A percentile compares a stretch with the other conserved stretches of the same genome.
Conservation (phyloP, 2,329 filamentous ascomycete species). For the Chaetomiaceae sp. region DNA sequence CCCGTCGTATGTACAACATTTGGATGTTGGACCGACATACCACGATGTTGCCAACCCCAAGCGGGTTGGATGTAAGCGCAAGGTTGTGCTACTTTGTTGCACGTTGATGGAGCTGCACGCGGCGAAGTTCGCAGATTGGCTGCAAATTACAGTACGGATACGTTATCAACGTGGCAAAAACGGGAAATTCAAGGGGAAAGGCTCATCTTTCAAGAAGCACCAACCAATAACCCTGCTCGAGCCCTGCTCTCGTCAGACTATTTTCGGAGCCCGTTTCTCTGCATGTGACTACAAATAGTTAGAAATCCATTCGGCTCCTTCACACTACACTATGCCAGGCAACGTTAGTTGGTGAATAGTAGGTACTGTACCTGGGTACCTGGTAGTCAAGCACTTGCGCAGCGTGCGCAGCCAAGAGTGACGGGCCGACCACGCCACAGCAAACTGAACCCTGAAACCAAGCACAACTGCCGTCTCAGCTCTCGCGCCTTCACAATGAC, state of each 20-base stretch:
- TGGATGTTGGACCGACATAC: not conserved
- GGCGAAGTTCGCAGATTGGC: not conserved
- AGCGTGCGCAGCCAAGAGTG: not conserved
- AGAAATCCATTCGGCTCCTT: not conserved
- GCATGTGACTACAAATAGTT: not conserved
- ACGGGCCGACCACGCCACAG: too few relatives aligned
- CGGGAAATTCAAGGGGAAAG: not conserved
- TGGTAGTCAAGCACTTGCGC: too few relatives aligned
- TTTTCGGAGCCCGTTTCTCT: not conserved
- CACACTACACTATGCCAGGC: too few relatives aligned
- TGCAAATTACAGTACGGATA: too few relatives aligned
- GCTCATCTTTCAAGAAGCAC: not conserved
- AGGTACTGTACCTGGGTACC: too few relatives aligned
- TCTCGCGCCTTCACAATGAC: too few relatives aligned
- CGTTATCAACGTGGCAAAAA: too few relatives aligned
- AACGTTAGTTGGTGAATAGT: too few relatives aligned
- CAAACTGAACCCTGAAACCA: not conserved
- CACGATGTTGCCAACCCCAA: not conserved
- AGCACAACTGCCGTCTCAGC: slow-evolving; percentile 14
- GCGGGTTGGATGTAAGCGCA: not conserved
- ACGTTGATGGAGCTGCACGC: not conserved
- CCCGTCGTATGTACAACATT: not conserved
- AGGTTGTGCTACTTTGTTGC: not conserved
- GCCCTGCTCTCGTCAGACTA: not conserved
- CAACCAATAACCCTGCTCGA: not conserved